These are phyloP conservation scores for Coleophoma eucalyptorum DNA, from an alignment of 2,329 filamentous ascomycete genomes.

Conservation along the genomic window DNA sequence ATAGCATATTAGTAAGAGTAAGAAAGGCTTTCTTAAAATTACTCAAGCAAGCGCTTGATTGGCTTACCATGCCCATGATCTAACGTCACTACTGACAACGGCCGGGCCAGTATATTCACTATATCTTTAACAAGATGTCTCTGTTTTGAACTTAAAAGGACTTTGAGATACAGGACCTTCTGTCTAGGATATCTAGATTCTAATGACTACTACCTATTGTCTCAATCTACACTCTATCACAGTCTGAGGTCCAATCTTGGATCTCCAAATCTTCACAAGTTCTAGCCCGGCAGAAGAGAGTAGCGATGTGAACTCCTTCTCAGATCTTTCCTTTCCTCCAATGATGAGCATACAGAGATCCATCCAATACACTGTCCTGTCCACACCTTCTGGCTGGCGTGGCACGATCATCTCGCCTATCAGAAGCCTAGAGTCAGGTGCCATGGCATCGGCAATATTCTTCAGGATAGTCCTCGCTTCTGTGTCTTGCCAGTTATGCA, in stretches of 20 bases:
- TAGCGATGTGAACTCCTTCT: conserved; percentile 6
- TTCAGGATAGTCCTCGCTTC: conserved; percentile 12
- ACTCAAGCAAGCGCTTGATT: no score
- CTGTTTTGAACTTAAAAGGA: no score
- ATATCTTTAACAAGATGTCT: no score
- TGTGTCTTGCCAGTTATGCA: conserved; percentile 19
- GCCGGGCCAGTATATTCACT: no score
- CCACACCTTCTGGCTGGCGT: neutral
- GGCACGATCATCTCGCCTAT: conserved; percentile 16
- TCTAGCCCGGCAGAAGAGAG: conserved; percentile 9
- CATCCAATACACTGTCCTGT: conserved; percentile 9
- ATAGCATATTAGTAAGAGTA: no score
- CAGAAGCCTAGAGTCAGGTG: conserved; percentile 6
- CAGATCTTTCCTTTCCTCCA: conserved; percentile 11
- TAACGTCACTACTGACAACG: no score
- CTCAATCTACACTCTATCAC: conserved; percentile 10
- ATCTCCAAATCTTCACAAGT: conserved; percentile 10
- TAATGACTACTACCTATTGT: no score
- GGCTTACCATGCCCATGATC: no score
- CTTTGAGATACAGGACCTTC: no score
- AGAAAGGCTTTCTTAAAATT: no score
- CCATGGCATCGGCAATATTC: conserved; percentile 16
- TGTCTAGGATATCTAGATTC: no score
- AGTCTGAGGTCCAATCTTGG: conserved; percentile 2
- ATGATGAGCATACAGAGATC: conserved; percentile 15